Percentiles rank a stretch among this genome's conserved stretches.
Conservation (phyloP, 768 basidiomycete genomes). For the Xerocomellus amylosporus region DNA sequence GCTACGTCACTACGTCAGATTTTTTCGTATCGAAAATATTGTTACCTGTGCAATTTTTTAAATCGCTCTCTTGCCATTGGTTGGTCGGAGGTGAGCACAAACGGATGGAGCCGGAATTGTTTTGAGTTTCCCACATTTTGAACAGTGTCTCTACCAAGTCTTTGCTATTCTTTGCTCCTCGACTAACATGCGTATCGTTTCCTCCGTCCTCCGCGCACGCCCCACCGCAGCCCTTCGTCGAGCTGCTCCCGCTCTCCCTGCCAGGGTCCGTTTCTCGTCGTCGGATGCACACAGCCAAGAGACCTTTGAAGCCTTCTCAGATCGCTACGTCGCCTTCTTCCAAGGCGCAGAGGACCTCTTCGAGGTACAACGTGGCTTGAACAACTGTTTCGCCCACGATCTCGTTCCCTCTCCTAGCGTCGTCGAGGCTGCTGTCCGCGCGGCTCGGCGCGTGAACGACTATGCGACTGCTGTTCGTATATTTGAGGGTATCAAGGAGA, state of each 20-base stretch:
- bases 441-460: conserved; percentile 91
- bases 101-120: conserved; percentile 18
- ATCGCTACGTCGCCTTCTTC: conserved; percentile 94
- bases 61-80: neutral
- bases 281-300: conserved; percentile 77
- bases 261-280: conserved; percentile 34
- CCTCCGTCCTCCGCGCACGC: conserved; percentile 63
- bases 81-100: neutral
- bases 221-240: conserved; percentile 43
- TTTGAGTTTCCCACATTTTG: conserved; percentile 11
- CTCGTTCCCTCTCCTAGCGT: conserved; percentile 84
- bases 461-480: conserved; percentile 95
- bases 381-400: conserved; percentile 99
- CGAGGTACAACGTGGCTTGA: conserved; percentile 97
- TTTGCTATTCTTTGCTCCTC: conserved; percentile 1
- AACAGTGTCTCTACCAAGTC: neutral
- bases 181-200: conserved; percentile 55
- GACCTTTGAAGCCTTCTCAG: conserved; percentile 90
- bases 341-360: conserved; percentile 91
- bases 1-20: no score
- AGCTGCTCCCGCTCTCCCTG: conserved; percentile 44
- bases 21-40: no score
- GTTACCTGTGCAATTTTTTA: no score
- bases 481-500: conserved; percentile 94
- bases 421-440: conserved; percentile 83